These are phyloP conservation scores for Boletus coccyginus DNA, from an alignment of 768 basidiomycete genomes.

Conservation along the genomic window DNA sequence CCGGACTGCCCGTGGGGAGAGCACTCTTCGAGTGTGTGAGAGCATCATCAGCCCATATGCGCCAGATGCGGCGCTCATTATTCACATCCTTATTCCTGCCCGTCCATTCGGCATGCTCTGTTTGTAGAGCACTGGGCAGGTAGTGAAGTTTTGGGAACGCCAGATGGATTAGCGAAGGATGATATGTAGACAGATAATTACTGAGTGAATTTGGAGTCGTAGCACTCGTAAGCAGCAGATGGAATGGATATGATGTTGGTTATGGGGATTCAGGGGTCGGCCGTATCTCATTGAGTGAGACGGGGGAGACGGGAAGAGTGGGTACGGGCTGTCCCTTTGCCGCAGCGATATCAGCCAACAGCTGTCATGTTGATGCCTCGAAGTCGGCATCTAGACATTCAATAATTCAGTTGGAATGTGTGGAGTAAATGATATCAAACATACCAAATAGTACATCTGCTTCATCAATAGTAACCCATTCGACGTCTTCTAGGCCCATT, in stretches of 20 bases:
- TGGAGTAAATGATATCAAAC: slow-evolving; percentile 15
- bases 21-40: slow-evolving; percentile 28
- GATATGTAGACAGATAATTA: slow-evolving; percentile 56
- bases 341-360: slow-evolving; percentile 68
- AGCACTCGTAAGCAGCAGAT: slow-evolving; percentile 79
- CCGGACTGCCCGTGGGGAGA: slow-evolving; percentile 17
- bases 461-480: slow-evolving; percentile 91
- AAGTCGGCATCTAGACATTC: slow-evolving; percentile 71
- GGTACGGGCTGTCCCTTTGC: slow-evolving; percentile 44
- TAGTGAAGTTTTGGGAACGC: slow-evolving; percentile 79
- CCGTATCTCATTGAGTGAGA: slow-evolving; percentile 12
- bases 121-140: slow-evolving; percentile 65
- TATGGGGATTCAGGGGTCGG: slow-evolving; percentile 10
- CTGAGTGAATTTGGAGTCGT: slow-evolving; percentile 81
- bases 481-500: slow-evolving; percentile 65
- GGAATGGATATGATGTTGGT: slow-evolving; percentile 61
- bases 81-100: slow-evolving; percentile 81
- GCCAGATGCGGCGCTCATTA: slow-evolving; percentile 68
- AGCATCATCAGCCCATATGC: slow-evolving; percentile 73
- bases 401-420: not conserved
- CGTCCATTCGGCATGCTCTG: slow-evolving; percentile 73
- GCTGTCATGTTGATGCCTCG: slow-evolving; percentile 61
- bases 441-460: slow-evolving; percentile 87
- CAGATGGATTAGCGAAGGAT: slow-evolving; percentile 66
- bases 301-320: slow-evolving; percentile 15